Conservation (phyloP, 225 moss, liverwort and hornwort genomes). For the Bryoerythrophyllum caledonicum region DNA sequence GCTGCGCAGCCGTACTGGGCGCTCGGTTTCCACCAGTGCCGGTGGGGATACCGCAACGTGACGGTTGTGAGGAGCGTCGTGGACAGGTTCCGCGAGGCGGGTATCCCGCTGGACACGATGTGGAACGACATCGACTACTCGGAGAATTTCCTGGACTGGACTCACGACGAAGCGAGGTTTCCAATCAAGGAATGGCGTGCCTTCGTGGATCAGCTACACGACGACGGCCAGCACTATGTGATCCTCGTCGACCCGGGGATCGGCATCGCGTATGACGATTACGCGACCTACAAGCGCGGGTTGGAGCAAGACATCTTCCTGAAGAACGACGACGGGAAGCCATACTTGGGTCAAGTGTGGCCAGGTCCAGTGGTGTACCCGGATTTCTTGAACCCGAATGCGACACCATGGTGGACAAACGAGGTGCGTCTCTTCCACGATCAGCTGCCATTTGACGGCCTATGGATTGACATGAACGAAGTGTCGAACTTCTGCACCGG, state of each 20-base stretch:
- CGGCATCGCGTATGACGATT: conserved; percentile 46
- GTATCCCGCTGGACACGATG: conserved; percentile 77
- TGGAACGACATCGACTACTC: conserved; percentile 96
- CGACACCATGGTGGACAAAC: conserved; percentile 59
- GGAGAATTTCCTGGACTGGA: conserved; percentile 71
- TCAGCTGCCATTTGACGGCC: conserved; percentile 64
- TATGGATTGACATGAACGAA: conserved; percentile 98
- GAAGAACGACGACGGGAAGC: conserved; percentile 51
- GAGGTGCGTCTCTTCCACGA: conserved; percentile 70
- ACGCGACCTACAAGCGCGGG: conserved; percentile 53
- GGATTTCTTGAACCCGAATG: conserved; percentile 64
- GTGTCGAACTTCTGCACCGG: conserved; percentile 88
- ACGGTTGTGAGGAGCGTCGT: conserved; percentile 56
- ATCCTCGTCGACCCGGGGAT: conserved; percentile 83
- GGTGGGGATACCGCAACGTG: conserved; percentile 79
- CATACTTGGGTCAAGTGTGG: conserved; percentile 83
- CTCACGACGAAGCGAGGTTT: conserved; percentile 65
- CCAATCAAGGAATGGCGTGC: conserved; percentile 48
- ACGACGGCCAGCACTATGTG: conserved; percentile 64
- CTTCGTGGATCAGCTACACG: conserved; percentile 67
- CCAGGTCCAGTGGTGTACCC: conserved; percentile 82
- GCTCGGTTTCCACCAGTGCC: conserved; percentile 88
- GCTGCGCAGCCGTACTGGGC: conserved; percentile 92
- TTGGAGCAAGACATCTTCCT: conserved; percentile 61
- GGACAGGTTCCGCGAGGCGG: conserved; percentile 63